Percentiles rank a stretch among this genome's conserved stretches.
These are phyloP conservation scores for Silene coronaria DNA, from an alignment of 179 eudicot genomes.

Conservation along the genomic window DNA sequence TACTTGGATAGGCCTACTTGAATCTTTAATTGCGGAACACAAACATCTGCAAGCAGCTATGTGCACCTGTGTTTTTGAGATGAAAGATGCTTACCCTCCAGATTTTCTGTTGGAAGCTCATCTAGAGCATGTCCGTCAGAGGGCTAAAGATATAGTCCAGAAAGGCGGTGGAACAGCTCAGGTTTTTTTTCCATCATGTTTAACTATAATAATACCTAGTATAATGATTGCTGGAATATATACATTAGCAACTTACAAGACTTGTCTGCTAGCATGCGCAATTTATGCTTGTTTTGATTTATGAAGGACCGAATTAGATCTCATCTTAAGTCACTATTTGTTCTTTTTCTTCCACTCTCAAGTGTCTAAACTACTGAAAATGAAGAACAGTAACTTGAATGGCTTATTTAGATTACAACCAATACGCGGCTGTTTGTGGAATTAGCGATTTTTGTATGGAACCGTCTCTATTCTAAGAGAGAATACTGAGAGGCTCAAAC, in stretches of 20 bases:
- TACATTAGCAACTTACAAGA: not conserved
- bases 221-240: not conserved
- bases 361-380: too few species aligned
- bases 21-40: not conserved
- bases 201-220: not conserved
- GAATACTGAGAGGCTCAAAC: too few species aligned
- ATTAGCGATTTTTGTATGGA: too few species aligned
- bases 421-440: too few species aligned
- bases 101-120: not conserved
- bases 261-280: not conserved
- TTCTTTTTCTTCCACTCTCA: too few species aligned
- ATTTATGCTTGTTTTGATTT: not conserved
- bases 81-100: conserved; percentile 2
- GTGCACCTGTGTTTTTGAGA: conserved; percentile 6
- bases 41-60: conserved; percentile 13
- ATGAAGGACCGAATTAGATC: not conserved
- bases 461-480: too few species aligned
- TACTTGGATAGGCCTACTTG: conserved; percentile 1
- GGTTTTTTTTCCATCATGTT: not conserved
- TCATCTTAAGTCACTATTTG: too few species aligned
- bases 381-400: too few species aligned
- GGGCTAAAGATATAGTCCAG: conserved; percentile 1
- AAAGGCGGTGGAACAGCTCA: not conserved
- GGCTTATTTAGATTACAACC: too few species aligned
- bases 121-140: not conserved